Evolutionary conservation across 768 basidiomycete species (phyloP).

Genomic region (Tylopilus cervinicoccineus): DNA sequence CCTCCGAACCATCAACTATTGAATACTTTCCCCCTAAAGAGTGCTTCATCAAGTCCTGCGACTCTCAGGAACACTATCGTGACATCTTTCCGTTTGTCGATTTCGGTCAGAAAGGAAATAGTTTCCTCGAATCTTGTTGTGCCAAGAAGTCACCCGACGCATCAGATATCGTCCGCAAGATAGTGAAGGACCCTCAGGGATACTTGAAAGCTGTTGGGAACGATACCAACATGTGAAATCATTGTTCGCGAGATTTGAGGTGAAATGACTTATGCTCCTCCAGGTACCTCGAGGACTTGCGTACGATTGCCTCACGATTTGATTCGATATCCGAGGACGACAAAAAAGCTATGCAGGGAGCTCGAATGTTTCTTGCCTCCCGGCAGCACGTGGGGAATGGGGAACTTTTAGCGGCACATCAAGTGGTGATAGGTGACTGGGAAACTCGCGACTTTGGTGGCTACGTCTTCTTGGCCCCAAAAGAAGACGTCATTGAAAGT

Average conservation of each 20-base stretch:
- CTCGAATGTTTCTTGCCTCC: slow-evolving; percentile 9
- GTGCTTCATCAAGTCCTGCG: slow-evolving; percentile 8
- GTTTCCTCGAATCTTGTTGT: slow-evolving; percentile 11
- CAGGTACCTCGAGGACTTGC: slow-evolving; percentile 15
- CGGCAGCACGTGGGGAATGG: not conserved
- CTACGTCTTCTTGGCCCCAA: slow-evolving; percentile 6
- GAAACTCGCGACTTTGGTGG: slow-evolving; percentile 5
- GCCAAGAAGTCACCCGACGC: slow-evolving; percentile 14
- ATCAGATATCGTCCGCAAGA: slow-evolving; percentile 10
- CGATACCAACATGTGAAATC: slow-evolving; percentile 1
- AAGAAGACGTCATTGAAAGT: slow-evolving; percentile 11
- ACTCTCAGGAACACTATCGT: slow-evolving; percentile 7
- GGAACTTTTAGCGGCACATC: slow-evolving; percentile 6
- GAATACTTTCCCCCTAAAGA: slow-evolving; percentile 7
- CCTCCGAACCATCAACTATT: not conserved
- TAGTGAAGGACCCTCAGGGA: slow-evolving; percentile 1
- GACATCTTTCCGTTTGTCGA: slow-evolving; percentile 11
- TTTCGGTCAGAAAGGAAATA: slow-evolving; percentile 3
- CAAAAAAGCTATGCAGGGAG: slow-evolving; percentile 6
- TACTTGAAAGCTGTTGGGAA: slow-evolving; percentile 2
- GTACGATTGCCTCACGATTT: slow-evolving; percentile 8
- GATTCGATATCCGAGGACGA: slow-evolving; percentile 10
- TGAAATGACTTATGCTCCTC: not conserved
- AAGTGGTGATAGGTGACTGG: slow-evolving; percentile 13
- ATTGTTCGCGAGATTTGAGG: not conserved